phyloP scores from a whole-genome alignment of 352 stramenopile species.

The Phytophthora sp. region DNA sequence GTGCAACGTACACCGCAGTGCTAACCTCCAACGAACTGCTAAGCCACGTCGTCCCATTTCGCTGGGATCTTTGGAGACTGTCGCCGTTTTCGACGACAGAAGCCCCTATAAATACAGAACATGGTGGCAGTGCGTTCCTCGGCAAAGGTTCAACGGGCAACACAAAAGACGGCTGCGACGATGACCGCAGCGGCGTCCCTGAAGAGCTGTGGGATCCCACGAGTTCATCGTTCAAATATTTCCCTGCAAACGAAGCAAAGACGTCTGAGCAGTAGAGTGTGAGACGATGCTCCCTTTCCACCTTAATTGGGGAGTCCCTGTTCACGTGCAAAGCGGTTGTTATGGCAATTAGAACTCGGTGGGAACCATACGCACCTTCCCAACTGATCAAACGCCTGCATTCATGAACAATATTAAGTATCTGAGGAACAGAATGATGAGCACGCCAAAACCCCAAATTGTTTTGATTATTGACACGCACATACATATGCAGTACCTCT shows the following conservation, averaged over 20 bases:
- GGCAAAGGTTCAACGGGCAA: constrained; percentile 16
- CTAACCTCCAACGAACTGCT: constrained; percentile 26
- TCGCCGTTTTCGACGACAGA: constrained; percentile 36
- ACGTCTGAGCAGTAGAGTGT: background rate
- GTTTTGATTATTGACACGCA: constrained; percentile 19
- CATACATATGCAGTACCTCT: constrained; percentile 15
- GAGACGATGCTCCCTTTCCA: constrained; percentile 19
- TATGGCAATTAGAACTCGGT: background rate
- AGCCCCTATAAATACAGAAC: constrained; percentile 37
- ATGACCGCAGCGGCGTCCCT: constrained; percentile 11
- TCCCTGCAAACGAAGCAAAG: constrained; percentile 2
- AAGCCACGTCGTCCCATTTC: constrained; percentile 33
- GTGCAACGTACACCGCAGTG: constrained; percentile 28
- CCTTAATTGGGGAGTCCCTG: background rate
- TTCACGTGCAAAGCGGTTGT: background rate
- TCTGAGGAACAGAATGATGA: constrained; percentile 1
- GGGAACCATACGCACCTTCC: background rate
- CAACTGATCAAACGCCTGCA: constrained; percentile 9
- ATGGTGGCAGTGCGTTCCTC: constrained; percentile 13
- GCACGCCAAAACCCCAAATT: constrained; percentile 19
- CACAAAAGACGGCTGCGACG: constrained; percentile 18
- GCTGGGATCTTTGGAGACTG: constrained; percentile 29
- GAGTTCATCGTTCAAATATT: constrained; percentile 15
- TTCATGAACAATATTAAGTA: background rate
- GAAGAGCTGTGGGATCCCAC: constrained; percentile 26